Base-by-base conservation (phyloP, 2,329 filamentous ascomycete species). In the Zasmidium angulare region DNA sequence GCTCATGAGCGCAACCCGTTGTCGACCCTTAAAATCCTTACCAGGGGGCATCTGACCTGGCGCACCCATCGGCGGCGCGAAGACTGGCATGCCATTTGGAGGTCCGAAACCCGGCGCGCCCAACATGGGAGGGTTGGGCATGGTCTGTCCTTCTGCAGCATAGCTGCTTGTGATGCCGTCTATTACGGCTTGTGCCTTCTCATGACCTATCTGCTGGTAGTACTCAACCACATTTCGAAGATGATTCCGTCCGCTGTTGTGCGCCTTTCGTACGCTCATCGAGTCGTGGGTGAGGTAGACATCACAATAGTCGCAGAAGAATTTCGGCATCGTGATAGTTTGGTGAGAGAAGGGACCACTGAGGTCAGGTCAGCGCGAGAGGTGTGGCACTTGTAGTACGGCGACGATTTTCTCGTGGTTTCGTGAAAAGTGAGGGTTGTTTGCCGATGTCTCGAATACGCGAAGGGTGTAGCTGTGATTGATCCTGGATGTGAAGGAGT, bases 261-360 rank as follows among this genome's bases (percentile, higher is more conserved):
- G 95, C 52, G 95, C 95, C 81, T 98, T 98, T 71, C 95, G 93
- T 78, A 99, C 95, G 79, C 92, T 96, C 93, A 98, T 98, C 49
- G 92, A 96, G 84, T 99, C 95, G 84, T 99, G 95, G 68, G 95
- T 99, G 70, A 99, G 89, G 84, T 99, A 99, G 77, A 99, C 95
- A 89, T 99, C 95, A 85, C 95, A 99, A 79, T 99, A 99, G 78
- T 99, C 95, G 84, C 93, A 73, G 65, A 73, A 73, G 69, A 72
- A 73, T 63, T 73, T 73, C 51, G 71, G 71, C 71, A 73, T 73
- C 29, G 50, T 68, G 31, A 57, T n/a, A n/a, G n/a, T n/a, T n/a
- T n/a, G n/a, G n/a, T n/a, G n/a, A n/a, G n/a, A 53, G 58, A 50
- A 24, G 22, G 36, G 53, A 43, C 36, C 36, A 17, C 36, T 7